Conservation (phyloP, 2,329 filamentous ascomycete species). For the Claviceps purpurea region DNA sequence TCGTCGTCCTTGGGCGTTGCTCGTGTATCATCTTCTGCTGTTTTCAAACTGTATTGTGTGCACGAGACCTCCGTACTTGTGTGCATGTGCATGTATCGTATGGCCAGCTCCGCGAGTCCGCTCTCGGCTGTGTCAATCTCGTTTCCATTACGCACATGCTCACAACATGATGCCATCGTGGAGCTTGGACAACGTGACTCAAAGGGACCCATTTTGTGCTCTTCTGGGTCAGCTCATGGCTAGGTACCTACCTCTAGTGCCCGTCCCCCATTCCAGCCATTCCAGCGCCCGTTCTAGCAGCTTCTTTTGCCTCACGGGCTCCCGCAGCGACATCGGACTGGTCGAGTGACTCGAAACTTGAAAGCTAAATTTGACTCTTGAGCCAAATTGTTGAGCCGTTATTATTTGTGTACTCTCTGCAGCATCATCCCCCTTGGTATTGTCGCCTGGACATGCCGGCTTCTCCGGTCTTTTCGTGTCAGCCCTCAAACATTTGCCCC, state of each 20-base stretch:
- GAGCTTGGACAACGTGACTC: conserved; percentile 5
- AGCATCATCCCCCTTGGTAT: neutral
- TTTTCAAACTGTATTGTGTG: neutral
- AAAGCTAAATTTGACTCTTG: neutral
- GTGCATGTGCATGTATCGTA: neutral
- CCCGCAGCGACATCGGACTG: neutral
- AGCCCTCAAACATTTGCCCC: too few species aligned
- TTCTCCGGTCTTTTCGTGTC: too few species aligned
- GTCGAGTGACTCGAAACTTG: neutral
- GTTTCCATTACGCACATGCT: neutral
- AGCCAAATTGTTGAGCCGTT: neutral
- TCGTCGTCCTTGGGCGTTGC: neutral
- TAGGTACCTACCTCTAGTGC: too few species aligned
- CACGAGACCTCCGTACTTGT: neutral
- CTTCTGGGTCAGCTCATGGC: neutral
- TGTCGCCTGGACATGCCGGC: neutral
- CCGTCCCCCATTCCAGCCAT: neutral
- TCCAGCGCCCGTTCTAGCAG: neutral
- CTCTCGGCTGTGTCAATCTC: neutral
- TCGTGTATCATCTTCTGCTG: neutral
- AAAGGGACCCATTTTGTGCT: neutral
- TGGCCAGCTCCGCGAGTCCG: neutral
- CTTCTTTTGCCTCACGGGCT: neutral
- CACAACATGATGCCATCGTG: conserved; percentile 7
- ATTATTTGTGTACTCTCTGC: neutral